Conservation (phyloP, 1,284 basidiomycete genomes). For the Athelia psychrophila region DNA sequence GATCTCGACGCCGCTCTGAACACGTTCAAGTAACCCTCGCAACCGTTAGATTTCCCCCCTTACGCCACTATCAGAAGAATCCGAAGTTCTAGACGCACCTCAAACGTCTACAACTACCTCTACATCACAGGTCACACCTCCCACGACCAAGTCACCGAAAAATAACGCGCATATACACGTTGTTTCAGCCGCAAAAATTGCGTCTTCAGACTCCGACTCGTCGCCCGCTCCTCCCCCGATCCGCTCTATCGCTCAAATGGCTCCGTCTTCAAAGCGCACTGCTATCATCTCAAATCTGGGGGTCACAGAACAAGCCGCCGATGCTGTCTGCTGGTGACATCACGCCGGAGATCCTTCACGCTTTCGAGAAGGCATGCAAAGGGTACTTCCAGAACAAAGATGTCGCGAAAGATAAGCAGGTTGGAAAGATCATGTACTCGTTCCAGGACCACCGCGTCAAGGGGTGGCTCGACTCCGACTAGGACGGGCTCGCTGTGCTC, state of each 20-base stretch:
- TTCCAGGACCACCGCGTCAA: neutral
- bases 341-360: neutral
- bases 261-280: neutral
- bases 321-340: neutral
- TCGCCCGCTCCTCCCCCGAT: neutral
- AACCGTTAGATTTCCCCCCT: no score
- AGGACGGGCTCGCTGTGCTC: neutral
- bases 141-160: no score
- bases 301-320: neutral
- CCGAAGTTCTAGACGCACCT: no score
- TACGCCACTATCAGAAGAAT: no score
- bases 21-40: no score
- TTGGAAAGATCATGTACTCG: neutral
- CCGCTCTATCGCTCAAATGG: no score
- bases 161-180: conserved; percentile 12
- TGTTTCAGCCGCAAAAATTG: no score
- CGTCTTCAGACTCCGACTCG: neutral
- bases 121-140: no score
- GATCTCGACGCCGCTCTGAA: no score
- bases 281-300: neutral
- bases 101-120: no score
- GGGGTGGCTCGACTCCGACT: neutral
- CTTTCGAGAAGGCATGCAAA: neutral
- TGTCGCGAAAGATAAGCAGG: neutral
- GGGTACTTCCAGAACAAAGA: neutral